Base-by-base conservation (phyloP, 352 stramenopile genomes). In the Elongisporangium prolatum region DNA sequence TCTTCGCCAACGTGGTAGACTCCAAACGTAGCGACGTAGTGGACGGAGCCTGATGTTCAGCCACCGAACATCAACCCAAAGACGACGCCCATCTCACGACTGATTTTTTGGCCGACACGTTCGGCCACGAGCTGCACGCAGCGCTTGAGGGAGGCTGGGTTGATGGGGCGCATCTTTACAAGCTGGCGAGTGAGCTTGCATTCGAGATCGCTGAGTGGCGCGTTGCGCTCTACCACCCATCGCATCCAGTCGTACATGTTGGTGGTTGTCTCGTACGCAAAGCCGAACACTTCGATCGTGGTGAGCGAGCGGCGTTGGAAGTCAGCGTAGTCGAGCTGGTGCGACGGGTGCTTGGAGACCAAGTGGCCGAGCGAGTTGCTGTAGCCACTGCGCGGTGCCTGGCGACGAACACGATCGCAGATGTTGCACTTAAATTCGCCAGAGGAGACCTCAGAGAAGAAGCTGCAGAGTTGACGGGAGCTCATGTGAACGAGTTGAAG, bases 51-150 rank as follows among this genome's bases (percentile, higher is more conserved):
- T 48, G 61, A 54, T 1, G 60, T 37, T 51, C 60, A 62, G 18
- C 60, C 60, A 21, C 59, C 54, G 18, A 64, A 64, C 48, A 64
- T 61, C 5, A 68, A 38, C 11, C 48, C 57, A 28, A 68, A 68
- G 7, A 3, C 5, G 8, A 40, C 18, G n/a, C 50, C 44, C 38
- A 59, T 54, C 48, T 48, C 20, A 9, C 10, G 10, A 16, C 56
- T 49, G 16, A 68, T 54, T 21, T 48, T 24, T 0, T 38, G 25
- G 48, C 57, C 56, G 25, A 63, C 49, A 24, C 52, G 52, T 17
- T 3, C 53, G 20, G 52, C 51, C 17, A 54, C 50, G 18, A 34
- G 17, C 21, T 44, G 50, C 48, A 61, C 65, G 24, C 28, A 54
- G 11, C n/a, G 11, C 61, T 57, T 58, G 4, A 62, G n/a, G 10